Conservation (phyloP, 2,329 filamentous ascomycete species). For the Colletotrichum sp. region DNA sequence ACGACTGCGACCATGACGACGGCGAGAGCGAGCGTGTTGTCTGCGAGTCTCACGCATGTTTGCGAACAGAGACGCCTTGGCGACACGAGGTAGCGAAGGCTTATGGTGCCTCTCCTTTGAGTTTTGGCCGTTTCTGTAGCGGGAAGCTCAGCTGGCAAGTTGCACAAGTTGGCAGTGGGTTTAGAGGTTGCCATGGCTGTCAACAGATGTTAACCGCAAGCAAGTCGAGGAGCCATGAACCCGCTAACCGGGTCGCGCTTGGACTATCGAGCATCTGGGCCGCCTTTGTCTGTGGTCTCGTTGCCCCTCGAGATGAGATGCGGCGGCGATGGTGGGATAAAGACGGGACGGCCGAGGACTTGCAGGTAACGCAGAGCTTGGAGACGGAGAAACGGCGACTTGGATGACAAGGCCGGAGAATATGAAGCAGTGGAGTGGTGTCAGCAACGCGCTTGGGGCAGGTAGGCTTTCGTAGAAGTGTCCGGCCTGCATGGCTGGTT, state of each 20-base stretch:
- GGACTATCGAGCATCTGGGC: background rate
- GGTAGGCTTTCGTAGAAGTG: background rate
- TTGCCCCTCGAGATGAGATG: background rate
- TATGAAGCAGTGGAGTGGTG: background rate
- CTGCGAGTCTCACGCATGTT: background rate
- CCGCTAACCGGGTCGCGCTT: background rate
- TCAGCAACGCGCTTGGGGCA: background rate
- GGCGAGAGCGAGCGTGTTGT: background rate
- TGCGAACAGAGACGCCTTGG: background rate
- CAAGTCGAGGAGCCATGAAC: background rate
- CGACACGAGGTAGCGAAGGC: background rate
- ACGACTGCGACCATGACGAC: background rate
- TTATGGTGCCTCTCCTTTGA: background rate
- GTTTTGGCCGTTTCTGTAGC: constrained; percentile 10
- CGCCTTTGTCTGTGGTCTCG: background rate
- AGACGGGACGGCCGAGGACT: background rate
- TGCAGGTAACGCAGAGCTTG: background rate
- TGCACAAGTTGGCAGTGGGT: background rate
- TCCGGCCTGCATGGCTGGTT: background rate
- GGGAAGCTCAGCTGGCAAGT: background rate
- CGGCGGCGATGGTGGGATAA: background rate
- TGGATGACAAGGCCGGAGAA: background rate
- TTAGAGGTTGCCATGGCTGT: background rate
- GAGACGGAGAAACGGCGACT: background rate
- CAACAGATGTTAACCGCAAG: background rate